Percentiles rank a stretch among this genome's conserved stretches.
phyloP scores from a whole-genome alignment of 495 filamentous ascomycete genomes.

The Oidiodendron maius region DNA sequence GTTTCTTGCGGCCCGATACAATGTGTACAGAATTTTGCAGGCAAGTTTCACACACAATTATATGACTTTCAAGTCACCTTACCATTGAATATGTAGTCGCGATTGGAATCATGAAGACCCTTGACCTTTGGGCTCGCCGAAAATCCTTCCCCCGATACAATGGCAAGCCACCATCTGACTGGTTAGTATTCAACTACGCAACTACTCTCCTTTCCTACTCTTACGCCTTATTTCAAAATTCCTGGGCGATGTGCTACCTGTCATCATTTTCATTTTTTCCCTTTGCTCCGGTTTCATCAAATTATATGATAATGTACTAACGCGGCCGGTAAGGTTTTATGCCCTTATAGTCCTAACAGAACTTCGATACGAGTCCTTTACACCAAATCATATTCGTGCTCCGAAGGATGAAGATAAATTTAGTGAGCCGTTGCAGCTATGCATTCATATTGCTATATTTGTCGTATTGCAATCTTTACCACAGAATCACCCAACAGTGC shows the following conservation, averaged over 20 bases:
- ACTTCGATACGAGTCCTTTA: slow-evolving; percentile 33
- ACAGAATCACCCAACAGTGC: slow-evolving; percentile 21
- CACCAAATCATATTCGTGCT: slow-evolving; percentile 29
- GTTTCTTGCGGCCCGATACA: slow-evolving; percentile 20
- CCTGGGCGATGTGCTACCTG: no score
- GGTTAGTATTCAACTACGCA: slow-evolving; percentile 2
- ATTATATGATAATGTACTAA: no score
- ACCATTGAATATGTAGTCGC: slow-evolving; percentile 22
- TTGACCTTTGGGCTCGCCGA: slow-evolving; percentile 28
- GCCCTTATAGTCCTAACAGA: slow-evolving; percentile 28
- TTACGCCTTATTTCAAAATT: no score
- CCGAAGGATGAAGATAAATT: slow-evolving; percentile 28
- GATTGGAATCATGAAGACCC: slow-evolving; percentile 29
- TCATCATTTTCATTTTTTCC: no score
- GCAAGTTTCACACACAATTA: slow-evolving; percentile 6
- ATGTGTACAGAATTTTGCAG: slow-evolving; percentile 25
- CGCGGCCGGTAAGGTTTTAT: no score
- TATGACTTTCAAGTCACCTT: background rate
- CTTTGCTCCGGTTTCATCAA: no score
- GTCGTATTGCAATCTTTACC: slow-evolving; percentile 25
- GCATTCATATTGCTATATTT: slow-evolving; percentile 25
- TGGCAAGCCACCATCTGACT: slow-evolving; percentile 19
- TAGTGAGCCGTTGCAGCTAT: slow-evolving; percentile 22
- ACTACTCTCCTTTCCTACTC: no score
- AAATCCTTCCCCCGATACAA: slow-evolving; percentile 23